These are phyloP conservation scores for Chrysoporthe deuterocubensis DNA, from an alignment of 2,329 filamentous ascomycete genomes.

Conservation along the genomic window DNA sequence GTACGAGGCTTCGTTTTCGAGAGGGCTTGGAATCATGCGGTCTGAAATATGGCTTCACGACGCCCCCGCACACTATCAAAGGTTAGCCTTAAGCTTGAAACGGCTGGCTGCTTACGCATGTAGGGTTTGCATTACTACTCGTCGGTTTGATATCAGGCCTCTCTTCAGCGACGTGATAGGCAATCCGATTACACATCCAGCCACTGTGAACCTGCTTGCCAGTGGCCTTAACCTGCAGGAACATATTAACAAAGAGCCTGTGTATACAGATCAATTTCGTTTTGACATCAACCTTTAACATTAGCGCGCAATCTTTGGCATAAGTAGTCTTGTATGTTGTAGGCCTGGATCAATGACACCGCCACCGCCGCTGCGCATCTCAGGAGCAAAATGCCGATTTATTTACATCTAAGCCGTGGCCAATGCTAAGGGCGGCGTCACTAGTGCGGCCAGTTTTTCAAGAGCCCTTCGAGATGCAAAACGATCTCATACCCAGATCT, in stretches of 20 bases:
- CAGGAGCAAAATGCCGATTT: conserved; percentile 8
- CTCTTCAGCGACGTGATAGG: conserved; percentile 66
- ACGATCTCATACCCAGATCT: conserved; percentile 7
- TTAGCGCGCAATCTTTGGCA: conserved; percentile 38
- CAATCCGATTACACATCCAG: conserved; percentile 55
- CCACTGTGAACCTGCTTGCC: conserved; percentile 46
- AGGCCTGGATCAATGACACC: conserved; percentile 10
- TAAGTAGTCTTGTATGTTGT: conserved; percentile 1
- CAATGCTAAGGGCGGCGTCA: conserved; percentile 16
- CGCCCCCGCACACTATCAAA: background rate
- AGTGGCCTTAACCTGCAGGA: conserved; percentile 57
- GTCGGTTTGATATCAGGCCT: conserved; percentile 51
- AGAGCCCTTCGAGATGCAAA: conserved; percentile 27
- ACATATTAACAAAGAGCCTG: conserved; percentile 68
- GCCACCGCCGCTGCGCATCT: conserved; percentile 10
- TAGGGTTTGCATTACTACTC: conserved; percentile 44
- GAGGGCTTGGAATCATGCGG: background rate
- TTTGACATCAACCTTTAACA: conserved; percentile 7
- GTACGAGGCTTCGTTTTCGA: background rate
- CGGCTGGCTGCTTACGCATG: background rate
- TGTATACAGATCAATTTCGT: conserved; percentile 52
- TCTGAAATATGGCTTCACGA: background rate
- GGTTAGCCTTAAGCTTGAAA: background rate
- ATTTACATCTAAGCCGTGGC: conserved; percentile 36
- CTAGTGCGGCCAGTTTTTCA: conserved; percentile 23